A percentile compares a stretch with the other conserved stretches of the same genome.
phyloP scores from a whole-genome alignment of 140 eudicot genomes.

The Erigeron philadelphicus region DNA sequence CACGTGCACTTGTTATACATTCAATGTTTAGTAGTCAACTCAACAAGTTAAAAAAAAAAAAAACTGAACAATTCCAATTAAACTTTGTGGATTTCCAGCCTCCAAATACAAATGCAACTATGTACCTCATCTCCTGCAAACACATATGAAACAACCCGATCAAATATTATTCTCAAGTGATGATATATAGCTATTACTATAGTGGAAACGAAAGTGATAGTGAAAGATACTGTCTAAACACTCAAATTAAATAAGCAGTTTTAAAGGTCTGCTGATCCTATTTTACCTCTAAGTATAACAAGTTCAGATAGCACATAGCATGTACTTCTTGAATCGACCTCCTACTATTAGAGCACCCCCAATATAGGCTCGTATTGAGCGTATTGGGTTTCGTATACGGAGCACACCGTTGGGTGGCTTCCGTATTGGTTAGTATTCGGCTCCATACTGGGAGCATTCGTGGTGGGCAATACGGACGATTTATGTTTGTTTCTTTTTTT shows the following conservation, averaged over 20 bases:
- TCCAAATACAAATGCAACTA: constrained; percentile 19
- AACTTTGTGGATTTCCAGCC: constrained; percentile 15
- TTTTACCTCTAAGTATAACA: no score
- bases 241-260: neutral
- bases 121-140: constrained; percentile 74
- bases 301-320: no score
- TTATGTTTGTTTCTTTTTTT: no score
- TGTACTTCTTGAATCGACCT: no score
- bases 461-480: no score
- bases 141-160: constrained; percentile 18
- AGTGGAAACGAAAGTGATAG: neutral
- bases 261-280: neutral
- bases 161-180: constrained; percentile 19
- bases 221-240: neutral
- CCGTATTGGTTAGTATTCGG: no score
- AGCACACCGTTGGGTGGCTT: no score
- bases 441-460: no score
- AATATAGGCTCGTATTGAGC: no score
- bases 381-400: no score
- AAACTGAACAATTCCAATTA: neutral
- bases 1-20: neutral
- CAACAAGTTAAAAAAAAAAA: constrained; percentile 18
- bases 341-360: no score
- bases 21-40: neutral
- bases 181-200: neutral